Conservation (phyloP, 441 rosid species). For the Geranium incanum region DNA sequence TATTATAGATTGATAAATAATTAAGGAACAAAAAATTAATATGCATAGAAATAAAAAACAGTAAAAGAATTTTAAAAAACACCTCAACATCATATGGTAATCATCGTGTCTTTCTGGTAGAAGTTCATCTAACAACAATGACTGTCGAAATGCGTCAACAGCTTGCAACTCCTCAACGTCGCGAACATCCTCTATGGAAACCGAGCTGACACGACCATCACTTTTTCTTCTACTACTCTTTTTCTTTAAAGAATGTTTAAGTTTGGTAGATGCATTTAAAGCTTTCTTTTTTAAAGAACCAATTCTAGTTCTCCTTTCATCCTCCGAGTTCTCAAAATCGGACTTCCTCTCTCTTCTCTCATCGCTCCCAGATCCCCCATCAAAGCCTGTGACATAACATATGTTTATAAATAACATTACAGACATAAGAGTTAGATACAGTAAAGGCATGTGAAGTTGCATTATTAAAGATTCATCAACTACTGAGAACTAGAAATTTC, state of each 20-base stretch:
- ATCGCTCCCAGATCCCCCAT: slow-evolving; percentile 74
- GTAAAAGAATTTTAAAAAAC: slow-evolving; percentile 3
- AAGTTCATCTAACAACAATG: slow-evolving; percentile 67
- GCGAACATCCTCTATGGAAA: slow-evolving; percentile 88
- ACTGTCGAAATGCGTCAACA: slow-evolving; percentile 81
- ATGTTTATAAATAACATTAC: not conserved
- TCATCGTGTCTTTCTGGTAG: slow-evolving; percentile 71
- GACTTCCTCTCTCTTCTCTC: slow-evolving; percentile 92
- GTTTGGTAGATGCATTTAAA: slow-evolving; percentile 70
- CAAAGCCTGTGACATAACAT: slow-evolving; percentile 54
- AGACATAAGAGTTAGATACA: slow-evolving; percentile 3
- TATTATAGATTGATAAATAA: not conserved
- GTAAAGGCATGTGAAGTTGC: not conserved
- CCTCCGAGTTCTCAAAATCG: slow-evolving; percentile 97
- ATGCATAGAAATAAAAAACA: not conserved
- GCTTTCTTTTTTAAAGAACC: slow-evolving; percentile 92
- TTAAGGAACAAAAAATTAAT: no score
- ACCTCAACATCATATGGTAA: slow-evolving; percentile 94
- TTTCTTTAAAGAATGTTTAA: slow-evolving; percentile 83
- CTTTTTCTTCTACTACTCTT: slow-evolving; percentile 76
- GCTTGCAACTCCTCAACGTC: slow-evolving; percentile 75
- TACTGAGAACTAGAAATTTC: not conserved
- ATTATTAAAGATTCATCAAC: not conserved
- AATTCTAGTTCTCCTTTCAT: slow-evolving; percentile 90
- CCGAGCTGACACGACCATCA: slow-evolving; percentile 84